Evolutionary conservation across 768 basidiomycete genomes (phyloP).

Genomic region (Ramaria rubella): DNA sequence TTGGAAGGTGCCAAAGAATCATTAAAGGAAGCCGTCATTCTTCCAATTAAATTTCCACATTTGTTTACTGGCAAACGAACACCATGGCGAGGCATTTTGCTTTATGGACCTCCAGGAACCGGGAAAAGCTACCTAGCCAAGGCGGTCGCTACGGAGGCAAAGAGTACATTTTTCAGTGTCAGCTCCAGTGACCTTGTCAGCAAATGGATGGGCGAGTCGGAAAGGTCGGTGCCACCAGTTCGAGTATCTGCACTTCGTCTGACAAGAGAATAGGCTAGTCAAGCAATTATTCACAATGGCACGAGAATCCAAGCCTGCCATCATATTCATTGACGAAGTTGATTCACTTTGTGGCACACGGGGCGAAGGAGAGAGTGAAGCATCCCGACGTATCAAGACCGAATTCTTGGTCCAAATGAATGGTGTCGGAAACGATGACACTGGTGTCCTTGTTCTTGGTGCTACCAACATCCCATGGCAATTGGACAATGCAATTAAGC

Average conservation of each 20-base stretch:
- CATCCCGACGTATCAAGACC: constrained; percentile 94
- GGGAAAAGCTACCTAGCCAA: constrained; percentile 97
- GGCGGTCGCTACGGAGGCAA: constrained; percentile 97
- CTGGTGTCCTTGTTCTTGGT: constrained; percentile 90
- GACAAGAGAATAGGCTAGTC: constrained; percentile 56
- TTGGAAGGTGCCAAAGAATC: constrained; percentile 92
- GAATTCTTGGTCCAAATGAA: constrained; percentile 99
- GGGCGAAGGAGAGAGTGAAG: constrained; percentile 96
- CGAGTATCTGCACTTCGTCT: constrained; percentile 2
- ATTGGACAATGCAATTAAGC: constrained; percentile 94
- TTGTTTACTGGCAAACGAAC: constrained; percentile 98
- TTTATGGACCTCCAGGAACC: constrained; percentile 97
- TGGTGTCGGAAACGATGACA: constrained; percentile 96
- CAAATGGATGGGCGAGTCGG: constrained; percentile 99
- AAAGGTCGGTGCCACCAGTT: constrained; percentile 54
- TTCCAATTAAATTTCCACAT: constrained; percentile 99
- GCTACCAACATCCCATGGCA: constrained; percentile 99
- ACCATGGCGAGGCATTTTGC: constrained; percentile 91
- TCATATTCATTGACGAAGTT: constrained; percentile 99
- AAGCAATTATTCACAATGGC: constrained; percentile 96
- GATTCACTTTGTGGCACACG: constrained; percentile 93
- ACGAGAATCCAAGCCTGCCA: constrained; percentile 90
- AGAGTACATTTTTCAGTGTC: constrained; percentile 98
- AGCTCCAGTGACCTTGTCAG: constrained; percentile 93
- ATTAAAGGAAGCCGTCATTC: constrained; percentile 94